These are phyloP conservation scores for Thoreauomyces humboldtii DNA, from an alignment of 192 early-diverging fungal genomes.

Conservation along the genomic window DNA sequence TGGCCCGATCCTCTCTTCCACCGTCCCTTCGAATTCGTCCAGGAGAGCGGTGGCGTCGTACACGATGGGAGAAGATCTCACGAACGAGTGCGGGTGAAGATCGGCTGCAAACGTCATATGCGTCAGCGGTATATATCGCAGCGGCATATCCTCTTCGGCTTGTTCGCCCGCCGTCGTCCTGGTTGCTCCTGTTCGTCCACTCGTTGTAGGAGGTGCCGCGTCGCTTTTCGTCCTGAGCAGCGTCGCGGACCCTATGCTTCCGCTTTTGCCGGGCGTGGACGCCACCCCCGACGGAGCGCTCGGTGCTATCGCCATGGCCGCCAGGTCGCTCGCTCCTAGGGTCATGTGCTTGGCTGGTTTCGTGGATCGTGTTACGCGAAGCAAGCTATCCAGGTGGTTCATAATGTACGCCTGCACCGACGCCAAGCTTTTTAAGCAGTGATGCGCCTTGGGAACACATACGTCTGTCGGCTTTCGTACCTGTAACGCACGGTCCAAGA, in stretches of 20 bases:
- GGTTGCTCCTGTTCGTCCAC: too few relatives aligned
- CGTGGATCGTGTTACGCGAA: conserved; percentile 4
- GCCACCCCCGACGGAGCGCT: too few relatives aligned
- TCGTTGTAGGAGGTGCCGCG: too few relatives aligned
- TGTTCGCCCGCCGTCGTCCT: too few relatives aligned
- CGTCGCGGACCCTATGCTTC: too few relatives aligned
- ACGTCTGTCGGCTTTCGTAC: neutral
- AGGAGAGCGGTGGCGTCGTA: conserved; percentile 17
- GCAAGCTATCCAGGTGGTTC: conserved; percentile 11
- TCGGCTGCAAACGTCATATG: neutral
- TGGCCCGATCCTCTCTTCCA: conserved; percentile 19
- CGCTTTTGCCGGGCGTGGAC: too few relatives aligned
- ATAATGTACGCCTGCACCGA: conserved; percentile 10
- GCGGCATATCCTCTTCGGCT: neutral
- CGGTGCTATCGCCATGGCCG: too few relatives aligned
- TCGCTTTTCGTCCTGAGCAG: too few relatives aligned
- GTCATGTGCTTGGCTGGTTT: too few relatives aligned
- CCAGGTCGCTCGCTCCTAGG: too few relatives aligned
- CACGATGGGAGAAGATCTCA: neutral
- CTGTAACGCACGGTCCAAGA: conserved; percentile 16
- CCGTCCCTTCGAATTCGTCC: conserved; percentile 26
- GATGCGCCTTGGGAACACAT: neutral
- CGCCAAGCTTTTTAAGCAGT: neutral
- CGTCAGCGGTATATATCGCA: neutral
- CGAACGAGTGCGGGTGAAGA: neutral